Percentiles rank a stretch among this genome's conserved stretches.
Conservation (phyloP, 163 green algal genomes). For the Chloromonas sp. region DNA sequence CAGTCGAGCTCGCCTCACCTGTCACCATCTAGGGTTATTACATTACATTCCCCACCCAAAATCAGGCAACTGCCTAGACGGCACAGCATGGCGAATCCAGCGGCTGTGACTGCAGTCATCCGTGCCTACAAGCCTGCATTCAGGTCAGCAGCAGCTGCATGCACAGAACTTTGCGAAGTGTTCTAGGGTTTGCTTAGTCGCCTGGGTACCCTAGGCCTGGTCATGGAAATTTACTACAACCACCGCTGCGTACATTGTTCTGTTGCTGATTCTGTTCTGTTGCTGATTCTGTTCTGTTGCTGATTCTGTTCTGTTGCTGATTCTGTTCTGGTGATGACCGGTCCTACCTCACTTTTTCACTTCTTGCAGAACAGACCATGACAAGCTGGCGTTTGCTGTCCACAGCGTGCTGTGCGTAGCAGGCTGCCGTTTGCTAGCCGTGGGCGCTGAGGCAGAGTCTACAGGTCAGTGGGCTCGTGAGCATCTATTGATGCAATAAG, state of each 20-base stretch:
- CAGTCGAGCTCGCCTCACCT: too few species aligned
- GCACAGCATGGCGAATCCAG: not conserved
- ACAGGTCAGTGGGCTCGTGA: conserved; percentile 1
- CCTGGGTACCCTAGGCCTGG: not conserved
- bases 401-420: conserved; percentile 20
- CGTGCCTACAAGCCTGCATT: conserved; percentile 9
- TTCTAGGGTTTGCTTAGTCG: not conserved
- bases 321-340: too few species aligned
- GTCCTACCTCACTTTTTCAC: conserved; percentile 1
- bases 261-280: too few species aligned
- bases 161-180: not conserved
- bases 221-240: too few species aligned
- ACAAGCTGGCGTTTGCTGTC: conserved; percentile 29
- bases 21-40: too few species aligned
- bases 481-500: too few species aligned
- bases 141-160: not conserved
- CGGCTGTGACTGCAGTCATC: conserved; percentile 12
- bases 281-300: too few species aligned
- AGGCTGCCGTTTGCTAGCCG: conserved; percentile 21
- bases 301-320: too few species aligned
- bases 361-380: not conserved
- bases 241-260: too few species aligned
- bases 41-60: too few species aligned
- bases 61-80: too few species aligned
- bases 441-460: conserved; percentile 14